These are phyloP conservation scores for Coemansia sp. DNA, from an alignment of 192 early-diverging fungal species.

Conservation along the genomic window DNA sequence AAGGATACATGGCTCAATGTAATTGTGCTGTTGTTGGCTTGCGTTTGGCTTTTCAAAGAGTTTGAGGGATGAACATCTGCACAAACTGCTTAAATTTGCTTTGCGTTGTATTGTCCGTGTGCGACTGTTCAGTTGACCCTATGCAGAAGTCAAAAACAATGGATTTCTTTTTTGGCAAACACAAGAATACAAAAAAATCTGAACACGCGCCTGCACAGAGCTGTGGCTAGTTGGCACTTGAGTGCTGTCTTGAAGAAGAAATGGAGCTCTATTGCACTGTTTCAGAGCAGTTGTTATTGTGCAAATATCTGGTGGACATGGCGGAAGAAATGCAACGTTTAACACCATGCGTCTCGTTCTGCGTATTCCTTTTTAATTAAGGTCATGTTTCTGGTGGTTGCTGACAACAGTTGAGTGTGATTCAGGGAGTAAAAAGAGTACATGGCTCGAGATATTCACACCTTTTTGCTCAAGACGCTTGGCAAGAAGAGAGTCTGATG, in stretches of 20 bases:
- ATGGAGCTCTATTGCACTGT: too few species aligned
- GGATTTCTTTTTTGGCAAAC: not conserved
- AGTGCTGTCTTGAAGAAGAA: not conserved
- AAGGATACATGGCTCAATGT: not conserved
- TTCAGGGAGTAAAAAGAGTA: not conserved
- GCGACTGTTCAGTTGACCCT: not conserved
- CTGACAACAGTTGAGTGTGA: not conserved
- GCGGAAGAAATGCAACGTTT: conserved; percentile 3
- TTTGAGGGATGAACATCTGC: not conserved
- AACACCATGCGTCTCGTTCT: not conserved
- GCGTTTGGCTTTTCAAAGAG: not conserved
- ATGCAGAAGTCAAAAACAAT: conserved; percentile 3
- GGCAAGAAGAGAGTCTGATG: not conserved
- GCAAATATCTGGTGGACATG: not conserved
- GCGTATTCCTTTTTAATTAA: conserved; percentile 2
- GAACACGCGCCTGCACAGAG: not conserved
- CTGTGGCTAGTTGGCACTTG: not conserved
- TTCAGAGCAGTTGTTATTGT: not conserved
- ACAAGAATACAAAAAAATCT: not conserved
- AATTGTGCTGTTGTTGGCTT: not conserved
- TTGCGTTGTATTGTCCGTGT: not conserved
- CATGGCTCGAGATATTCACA: not conserved
- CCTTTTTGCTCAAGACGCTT: not conserved
- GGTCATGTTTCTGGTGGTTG: not conserved
- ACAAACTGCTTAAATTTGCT: conserved; percentile 4